Evolutionary conservation across 2,329 filamentous ascomycete species (phyloP).

Genomic region (Fusarium acutatum): DNA sequence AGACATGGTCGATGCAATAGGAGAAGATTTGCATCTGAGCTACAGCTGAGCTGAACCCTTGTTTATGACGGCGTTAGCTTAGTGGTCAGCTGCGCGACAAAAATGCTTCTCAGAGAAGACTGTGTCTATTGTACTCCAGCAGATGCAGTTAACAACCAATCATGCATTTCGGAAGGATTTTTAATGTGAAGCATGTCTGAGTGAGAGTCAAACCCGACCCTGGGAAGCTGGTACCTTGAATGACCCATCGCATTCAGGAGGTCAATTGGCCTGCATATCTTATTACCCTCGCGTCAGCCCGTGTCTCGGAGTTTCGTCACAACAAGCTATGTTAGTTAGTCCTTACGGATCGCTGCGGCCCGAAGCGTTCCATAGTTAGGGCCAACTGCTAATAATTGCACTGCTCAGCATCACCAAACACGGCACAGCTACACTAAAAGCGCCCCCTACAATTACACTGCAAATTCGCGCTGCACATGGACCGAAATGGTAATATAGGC

Average conservation of each 20-base stretch:
- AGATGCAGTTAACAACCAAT: too few relatives aligned
- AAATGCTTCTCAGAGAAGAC: background rate
- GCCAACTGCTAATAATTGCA: background rate
- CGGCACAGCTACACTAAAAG: background rate
- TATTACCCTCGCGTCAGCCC: background rate
- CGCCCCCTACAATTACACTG: background rate
- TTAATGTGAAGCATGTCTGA: background rate
- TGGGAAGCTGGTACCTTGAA: fast-evolving
- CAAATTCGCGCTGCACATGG: fast-evolving
- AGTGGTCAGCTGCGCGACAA: background rate
- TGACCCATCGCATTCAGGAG: background rate
- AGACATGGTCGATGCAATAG: background rate
- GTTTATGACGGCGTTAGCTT: background rate
- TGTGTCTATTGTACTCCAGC: background rate
- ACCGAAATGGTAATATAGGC: background rate
- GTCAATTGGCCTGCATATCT: background rate
- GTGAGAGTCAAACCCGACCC: background rate
- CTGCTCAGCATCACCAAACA: background rate
- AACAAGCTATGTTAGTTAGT: background rate
- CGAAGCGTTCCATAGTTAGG: background rate
- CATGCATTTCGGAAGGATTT: fast-evolving
- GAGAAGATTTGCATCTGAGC: background rate
- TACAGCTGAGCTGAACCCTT: background rate
- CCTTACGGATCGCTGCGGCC: background rate
- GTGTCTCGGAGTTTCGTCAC: background rate